These are phyloP conservation scores for Mucor ambiguus DNA, from an alignment of 371 early-diverging fungal genomes.

Conservation along the genomic window DNA sequence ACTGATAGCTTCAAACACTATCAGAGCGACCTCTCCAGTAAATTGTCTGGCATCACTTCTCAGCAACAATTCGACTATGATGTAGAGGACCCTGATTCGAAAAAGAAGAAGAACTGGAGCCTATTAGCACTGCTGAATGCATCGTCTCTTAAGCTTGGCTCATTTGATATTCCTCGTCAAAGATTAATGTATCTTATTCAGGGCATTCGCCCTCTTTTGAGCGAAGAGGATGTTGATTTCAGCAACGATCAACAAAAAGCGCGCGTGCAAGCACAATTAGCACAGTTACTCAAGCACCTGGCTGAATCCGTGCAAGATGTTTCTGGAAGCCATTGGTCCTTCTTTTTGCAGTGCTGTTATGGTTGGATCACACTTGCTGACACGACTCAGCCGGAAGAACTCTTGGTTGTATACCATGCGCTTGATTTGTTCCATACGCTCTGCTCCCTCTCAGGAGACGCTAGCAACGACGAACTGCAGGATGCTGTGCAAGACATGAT, in stretches of 20 bases:
- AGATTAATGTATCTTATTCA: slow-evolving; percentile 52
- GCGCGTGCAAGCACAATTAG: slow-evolving; percentile 41
- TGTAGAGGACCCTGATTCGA: slow-evolving; percentile 17
- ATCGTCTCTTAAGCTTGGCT: slow-evolving; percentile 32
- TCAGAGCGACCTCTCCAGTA: slow-evolving; percentile 47
- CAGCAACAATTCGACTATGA: slow-evolving; percentile 30
- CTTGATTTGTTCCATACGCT: slow-evolving; percentile 21
- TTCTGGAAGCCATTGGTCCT: slow-evolving; percentile 59
- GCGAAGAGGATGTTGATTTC: slow-evolving; percentile 4
- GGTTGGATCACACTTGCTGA: slow-evolving; percentile 44
- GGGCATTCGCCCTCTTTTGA: slow-evolving; percentile 47
- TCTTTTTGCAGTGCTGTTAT: slow-evolving; percentile 48
- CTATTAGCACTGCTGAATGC: slow-evolving; percentile 38
- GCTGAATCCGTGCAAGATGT: slow-evolving; percentile 55
- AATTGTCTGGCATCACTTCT: slow-evolving; percentile 32
- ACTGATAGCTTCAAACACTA: slow-evolving; percentile 28
- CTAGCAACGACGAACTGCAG: slow-evolving; percentile 17
- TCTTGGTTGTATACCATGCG: slow-evolving; percentile 21
- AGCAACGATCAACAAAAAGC: slow-evolving; percentile 16
- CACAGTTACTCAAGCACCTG: slow-evolving; percentile 42
- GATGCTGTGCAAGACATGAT: slow-evolving; percentile 12
- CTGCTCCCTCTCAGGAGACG: neutral
- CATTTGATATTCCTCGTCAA: slow-evolving; percentile 50
- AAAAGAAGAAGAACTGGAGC: slow-evolving; percentile 29
- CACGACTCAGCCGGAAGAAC: slow-evolving; percentile 23